These are phyloP conservation scores for Naematelia aurantialba DNA, from an alignment of 768 basidiomycete genomes.

Conservation along the genomic window DNA sequence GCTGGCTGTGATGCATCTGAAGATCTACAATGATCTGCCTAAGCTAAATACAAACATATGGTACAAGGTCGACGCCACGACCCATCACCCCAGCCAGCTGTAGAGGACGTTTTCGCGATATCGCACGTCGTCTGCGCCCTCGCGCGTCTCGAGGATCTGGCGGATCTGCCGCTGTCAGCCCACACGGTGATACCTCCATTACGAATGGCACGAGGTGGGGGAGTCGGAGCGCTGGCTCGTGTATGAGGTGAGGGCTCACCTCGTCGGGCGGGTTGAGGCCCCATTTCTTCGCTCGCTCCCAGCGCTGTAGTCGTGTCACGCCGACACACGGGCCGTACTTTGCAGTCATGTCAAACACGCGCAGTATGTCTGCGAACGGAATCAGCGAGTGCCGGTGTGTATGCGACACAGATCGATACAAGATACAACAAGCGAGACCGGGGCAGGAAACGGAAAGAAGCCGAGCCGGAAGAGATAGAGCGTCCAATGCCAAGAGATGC, in stretches of 20 bases:
- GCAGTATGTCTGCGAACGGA: conserved; percentile 40
- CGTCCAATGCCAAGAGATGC: conserved; percentile 48
- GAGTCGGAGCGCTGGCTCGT: not conserved
- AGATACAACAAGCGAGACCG: conserved; percentile 53
- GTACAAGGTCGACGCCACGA: not conserved
- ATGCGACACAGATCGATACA: conserved; percentile 53
- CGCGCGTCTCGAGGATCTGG: conserved; percentile 68
- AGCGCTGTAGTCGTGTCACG: conserved; percentile 71
- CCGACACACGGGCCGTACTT: conserved; percentile 47
- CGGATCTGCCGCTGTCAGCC: conserved; percentile 61
- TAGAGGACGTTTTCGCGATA: conserved; percentile 66
- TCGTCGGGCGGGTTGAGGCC: conserved; percentile 76
- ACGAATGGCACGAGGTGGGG: not conserved
- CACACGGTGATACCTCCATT: not conserved
- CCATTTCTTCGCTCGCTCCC: conserved; percentile 75
- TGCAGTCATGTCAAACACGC: conserved; percentile 48
- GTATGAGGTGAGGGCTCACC: conserved; percentile 53
- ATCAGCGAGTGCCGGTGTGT: not conserved
- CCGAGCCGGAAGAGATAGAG: not conserved
- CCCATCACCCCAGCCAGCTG: conserved; percentile 39
- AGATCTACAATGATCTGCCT: not conserved
- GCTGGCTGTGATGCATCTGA: not conserved
- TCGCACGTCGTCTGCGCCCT: conserved; percentile 58
- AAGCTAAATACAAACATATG: not conserved
- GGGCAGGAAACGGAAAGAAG: conserved; percentile 10